Evolutionary conservation across 768 basidiomycete species (phyloP).

Genomic region (Pleurotus salmoneostramineus): DNA sequence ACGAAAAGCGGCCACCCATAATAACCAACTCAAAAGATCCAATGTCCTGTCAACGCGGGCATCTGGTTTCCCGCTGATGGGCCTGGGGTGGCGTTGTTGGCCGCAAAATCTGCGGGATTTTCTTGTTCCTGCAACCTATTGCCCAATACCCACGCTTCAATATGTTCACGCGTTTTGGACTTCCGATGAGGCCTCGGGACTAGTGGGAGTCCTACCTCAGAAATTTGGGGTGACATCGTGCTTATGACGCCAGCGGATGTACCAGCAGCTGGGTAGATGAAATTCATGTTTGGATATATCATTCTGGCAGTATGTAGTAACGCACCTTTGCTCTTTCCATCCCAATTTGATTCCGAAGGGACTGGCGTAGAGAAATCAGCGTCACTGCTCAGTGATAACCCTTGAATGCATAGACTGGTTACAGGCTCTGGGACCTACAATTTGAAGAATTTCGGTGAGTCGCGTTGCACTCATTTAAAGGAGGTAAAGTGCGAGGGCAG

Average conservation of each 20-base stretch:
- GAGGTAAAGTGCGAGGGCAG: constrained; percentile 21
- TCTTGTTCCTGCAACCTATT: neutral
- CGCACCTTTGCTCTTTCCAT: constrained; percentile 35
- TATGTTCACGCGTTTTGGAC: constrained; percentile 3
- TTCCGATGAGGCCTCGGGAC: constrained; percentile 10
- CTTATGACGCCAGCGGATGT: constrained; percentile 29
- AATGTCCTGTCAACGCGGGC: constrained; percentile 18
- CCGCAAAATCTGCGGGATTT: neutral
- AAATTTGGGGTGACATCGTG: constrained; percentile 21
- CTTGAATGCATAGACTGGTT: constrained; percentile 20
- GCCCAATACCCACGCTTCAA: constrained; percentile 1
- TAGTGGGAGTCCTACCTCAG: constrained; percentile 19
- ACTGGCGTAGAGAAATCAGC: constrained; percentile 21
- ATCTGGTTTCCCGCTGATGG: neutral
- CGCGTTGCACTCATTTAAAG: neutral
- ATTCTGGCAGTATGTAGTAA: neutral
- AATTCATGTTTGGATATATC: constrained; percentile 7
- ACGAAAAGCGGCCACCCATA: neutral
- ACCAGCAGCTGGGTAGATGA: constrained; percentile 21
- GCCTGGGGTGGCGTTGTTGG: neutral
- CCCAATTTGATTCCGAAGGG: constrained; percentile 41
- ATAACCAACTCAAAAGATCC: constrained; percentile 14
- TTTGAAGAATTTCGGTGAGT: constrained; percentile 8
- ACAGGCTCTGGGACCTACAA: constrained; percentile 42
- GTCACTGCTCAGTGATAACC: constrained; percentile 19